Percentiles rank a stretch among this genome's conserved stretches.
Evolutionary conservation across 768 basidiomycete species (phyloP).

Genomic region (Auricularia sp.): DNA sequence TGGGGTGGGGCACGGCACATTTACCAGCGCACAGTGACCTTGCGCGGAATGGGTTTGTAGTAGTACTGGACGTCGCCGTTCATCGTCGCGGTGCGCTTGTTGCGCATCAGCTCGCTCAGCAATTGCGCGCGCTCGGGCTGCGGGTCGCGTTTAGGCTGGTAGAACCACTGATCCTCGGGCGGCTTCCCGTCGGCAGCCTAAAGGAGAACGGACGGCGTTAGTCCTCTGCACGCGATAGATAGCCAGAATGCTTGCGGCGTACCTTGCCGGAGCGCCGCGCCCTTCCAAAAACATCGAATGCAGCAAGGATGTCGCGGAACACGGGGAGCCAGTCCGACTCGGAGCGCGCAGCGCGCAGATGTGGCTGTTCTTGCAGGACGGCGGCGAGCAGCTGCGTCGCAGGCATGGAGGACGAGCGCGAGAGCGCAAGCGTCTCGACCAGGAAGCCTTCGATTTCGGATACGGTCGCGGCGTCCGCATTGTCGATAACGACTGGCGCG

Average conservation of each 20-base stretch:
- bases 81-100: slow-evolving; percentile 69
- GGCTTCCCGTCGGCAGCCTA: slow-evolving; percentile 41
- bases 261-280: slow-evolving; percentile 58
- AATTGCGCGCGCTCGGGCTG: slow-evolving; percentile 61
- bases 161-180: slow-evolving; percentile 64
- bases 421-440: slow-evolving; percentile 60
- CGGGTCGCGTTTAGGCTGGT: slow-evolving; percentile 59
- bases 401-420: slow-evolving; percentile 57
- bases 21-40: not conserved
- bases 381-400: slow-evolving; percentile 41
- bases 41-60: slow-evolving; percentile 44
- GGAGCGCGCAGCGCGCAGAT: slow-evolving; percentile 30
- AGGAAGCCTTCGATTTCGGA: slow-evolving; percentile 53
- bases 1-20: not conserved
- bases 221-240: not conserved
- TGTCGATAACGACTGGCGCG: not conserved
- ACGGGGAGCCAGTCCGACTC: slow-evolving; percentile 38
- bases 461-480: slow-evolving; percentile 26
- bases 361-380: slow-evolving; percentile 44
- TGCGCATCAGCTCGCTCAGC: slow-evolving; percentile 63
- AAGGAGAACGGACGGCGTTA: not conserved
- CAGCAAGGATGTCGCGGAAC: slow-evolving; percentile 40
- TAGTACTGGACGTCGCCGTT: slow-evolving; percentile 75
- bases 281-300: slow-evolving; percentile 59
- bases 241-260: slow-evolving; percentile 12